Evolutionary conservation across 1,139 yeast species (phyloP), one percentile per base, ranked within the genome.

Genomic region (Suhomyces bokatorum): DNA sequence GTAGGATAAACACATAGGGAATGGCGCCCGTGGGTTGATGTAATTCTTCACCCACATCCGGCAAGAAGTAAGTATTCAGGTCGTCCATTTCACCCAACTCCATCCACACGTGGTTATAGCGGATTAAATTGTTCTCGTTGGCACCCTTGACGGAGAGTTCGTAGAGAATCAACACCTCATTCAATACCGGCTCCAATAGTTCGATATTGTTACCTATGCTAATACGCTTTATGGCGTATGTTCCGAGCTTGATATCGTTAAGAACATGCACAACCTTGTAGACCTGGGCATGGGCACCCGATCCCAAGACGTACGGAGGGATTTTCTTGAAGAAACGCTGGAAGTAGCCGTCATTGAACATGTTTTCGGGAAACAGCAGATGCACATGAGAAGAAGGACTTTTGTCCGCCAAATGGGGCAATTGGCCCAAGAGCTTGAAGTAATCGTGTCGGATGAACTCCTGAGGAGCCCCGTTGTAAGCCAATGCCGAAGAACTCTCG

Each of bases 51-150:
- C 46, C 46, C 14, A 39, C 47, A 17, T 50, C 49, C 0, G 64
- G 59, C 17, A 70, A 45, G 35, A 67, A 55, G 41, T 58, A 66
- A 0, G 73, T 57, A 10, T 51, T 46, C 70, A 65, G 71, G 41
- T 76, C 80, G 16, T 80, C 73, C 27, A 83, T 62, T 32, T 77
- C 75, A 24, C 88, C 88, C 59, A 83, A 71, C 58, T 90, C 97
- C 32, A 90, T 65, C 97, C 97, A 90, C 28, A 89, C 96, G 65
- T 90, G 97, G 59, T 89, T 89, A 60, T 90, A 90, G 24, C 87
- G 79, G 17, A 89, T 88, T 53, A 89, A 73, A 59, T 89, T 87
- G 20, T 80, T 66, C 42, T 68, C 73, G 42, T 66, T 67, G 29
- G 74, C 73, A 0, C 75, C 73, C 37, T 64, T 61, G 14, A 57